phyloP scores from a whole-genome alignment of 345 rosid species.

The Xanthoceras sorbifolium region DNA sequence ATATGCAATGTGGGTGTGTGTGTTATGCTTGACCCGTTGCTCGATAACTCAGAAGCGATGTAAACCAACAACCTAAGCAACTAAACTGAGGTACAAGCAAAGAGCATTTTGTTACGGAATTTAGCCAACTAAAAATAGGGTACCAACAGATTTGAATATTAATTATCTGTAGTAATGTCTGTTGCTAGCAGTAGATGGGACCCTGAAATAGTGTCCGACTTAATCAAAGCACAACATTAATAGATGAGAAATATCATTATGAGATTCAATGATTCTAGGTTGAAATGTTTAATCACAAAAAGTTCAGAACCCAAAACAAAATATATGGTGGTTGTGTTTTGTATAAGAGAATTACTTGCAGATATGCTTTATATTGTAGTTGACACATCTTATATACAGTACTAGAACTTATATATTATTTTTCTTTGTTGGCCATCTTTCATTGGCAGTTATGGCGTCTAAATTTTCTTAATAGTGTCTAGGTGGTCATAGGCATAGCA shows the following conservation, averaged over 20 bases:
- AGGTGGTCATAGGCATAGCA: no score
- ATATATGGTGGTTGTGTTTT: neutral
- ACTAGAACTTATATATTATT: neutral
- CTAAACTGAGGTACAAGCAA: no score
- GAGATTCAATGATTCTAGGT: neutral
- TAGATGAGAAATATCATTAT: neutral
- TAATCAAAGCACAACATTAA: neutral
- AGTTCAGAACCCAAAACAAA: neutral
- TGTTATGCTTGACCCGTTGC: no score
- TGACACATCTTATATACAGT: neutral
- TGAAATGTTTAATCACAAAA: neutral
- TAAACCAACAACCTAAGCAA: no score
- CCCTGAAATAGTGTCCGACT: neutral
- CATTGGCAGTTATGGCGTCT: neutral
- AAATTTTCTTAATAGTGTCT: neutral
- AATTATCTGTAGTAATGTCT: neutral
- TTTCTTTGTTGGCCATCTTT: neutral
- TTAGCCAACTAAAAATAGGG: no score
- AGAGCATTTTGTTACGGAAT: no score
- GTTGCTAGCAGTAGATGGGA: neutral
- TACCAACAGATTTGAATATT: neutral
- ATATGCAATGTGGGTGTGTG: no score
- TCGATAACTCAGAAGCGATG: no score
- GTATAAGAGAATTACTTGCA: neutral
- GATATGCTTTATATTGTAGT: neutral